Evolutionary conservation across 1,284 basidiomycete species (phyloP).

Genomic region (Naganishia sp.): DNA sequence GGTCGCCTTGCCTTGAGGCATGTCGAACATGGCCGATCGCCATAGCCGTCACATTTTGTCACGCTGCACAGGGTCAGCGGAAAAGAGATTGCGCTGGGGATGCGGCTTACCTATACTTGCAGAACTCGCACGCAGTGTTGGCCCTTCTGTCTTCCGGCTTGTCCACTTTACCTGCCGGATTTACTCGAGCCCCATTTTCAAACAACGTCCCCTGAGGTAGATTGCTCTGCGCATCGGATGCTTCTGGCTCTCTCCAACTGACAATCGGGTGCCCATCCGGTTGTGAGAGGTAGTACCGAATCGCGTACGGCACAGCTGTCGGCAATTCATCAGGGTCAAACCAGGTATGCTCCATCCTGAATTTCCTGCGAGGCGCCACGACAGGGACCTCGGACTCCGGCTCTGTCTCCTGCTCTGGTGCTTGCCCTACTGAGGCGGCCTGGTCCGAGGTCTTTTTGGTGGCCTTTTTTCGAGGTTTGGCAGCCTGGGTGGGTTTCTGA

Average conservation of each 20-base stretch:
- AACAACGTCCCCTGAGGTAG: constrained; percentile 12
- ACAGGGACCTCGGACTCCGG: not conserved
- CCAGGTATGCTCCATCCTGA: constrained; percentile 21
- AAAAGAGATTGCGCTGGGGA: not conserved
- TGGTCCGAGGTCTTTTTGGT: not conserved
- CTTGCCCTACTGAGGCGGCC: not conserved
- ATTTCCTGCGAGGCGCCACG: constrained; percentile 11
- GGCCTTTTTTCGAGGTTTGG: constrained; percentile 7
- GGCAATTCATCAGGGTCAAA: constrained; percentile 15
- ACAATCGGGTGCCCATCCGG: constrained; percentile 19
- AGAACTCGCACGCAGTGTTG: constrained; percentile 22
- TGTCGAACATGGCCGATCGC: constrained; percentile 18
- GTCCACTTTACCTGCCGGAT: constrained; percentile 7
- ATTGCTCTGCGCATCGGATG: constrained; percentile 2
- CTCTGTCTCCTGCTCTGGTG: not conserved
- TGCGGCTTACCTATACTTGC: constrained; percentile 9
- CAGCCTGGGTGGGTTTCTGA: not conserved
- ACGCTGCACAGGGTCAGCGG: not conserved
- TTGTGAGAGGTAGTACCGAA: constrained; percentile 12
- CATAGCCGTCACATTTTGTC: constrained; percentile 22
- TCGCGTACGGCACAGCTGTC: constrained; percentile 3
- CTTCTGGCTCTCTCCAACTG: constrained; percentile 20
- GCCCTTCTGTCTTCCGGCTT: constrained; percentile 25
- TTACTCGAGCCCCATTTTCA: constrained; percentile 13
- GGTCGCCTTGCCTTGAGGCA: constrained; percentile 8